Evolutionary conservation across 371 early-diverging fungal genomes (phyloP).

Genomic region (Mucor irregularis): DNA sequence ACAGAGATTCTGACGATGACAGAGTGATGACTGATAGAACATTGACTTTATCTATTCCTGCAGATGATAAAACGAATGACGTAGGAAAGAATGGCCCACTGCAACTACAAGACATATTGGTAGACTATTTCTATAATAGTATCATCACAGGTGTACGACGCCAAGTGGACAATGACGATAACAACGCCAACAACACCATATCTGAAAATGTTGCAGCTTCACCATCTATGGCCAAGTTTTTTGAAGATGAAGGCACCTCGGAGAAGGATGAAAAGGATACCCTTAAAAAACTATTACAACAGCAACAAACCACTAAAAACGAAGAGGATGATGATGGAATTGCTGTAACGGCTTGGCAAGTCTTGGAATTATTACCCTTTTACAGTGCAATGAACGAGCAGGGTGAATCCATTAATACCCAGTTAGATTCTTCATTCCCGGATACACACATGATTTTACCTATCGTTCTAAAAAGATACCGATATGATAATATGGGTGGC

Average conservation of each 20-base stretch:
- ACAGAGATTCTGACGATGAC: conserved; percentile 49
- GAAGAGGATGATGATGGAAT: conserved; percentile 1
- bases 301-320: neutral
- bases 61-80: conserved; percentile 2
- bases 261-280: conserved; percentile 2
- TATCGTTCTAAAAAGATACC: conserved; percentile 55
- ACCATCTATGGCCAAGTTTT: neutral
- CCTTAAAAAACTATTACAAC: neutral
- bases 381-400: conserved; percentile 59
- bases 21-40: conserved; percentile 58
- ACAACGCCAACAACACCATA: neutral
- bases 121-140: conserved; percentile 35
- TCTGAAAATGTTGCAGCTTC: conserved; percentile 13
- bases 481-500: conserved; percentile 28
- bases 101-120: conserved; percentile 24
- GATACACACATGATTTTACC: conserved; percentile 54
- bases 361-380: conserved; percentile 56
- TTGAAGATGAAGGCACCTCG: neutral
- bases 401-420: conserved; percentile 41
- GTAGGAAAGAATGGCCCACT: conserved; percentile 8
- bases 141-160: conserved; percentile 30
- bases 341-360: conserved; percentile 61
- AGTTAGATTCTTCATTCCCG: conserved; percentile 45
- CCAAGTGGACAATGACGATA: conserved; percentile 8
- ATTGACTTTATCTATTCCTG: conserved; percentile 49